A percentile compares a stretch with the other conserved stretches of the same genome.
Evolutionary conservation across 352 stramenopile genomes (phyloP).

Genomic region (Phytophthora agathidicida): DNA sequence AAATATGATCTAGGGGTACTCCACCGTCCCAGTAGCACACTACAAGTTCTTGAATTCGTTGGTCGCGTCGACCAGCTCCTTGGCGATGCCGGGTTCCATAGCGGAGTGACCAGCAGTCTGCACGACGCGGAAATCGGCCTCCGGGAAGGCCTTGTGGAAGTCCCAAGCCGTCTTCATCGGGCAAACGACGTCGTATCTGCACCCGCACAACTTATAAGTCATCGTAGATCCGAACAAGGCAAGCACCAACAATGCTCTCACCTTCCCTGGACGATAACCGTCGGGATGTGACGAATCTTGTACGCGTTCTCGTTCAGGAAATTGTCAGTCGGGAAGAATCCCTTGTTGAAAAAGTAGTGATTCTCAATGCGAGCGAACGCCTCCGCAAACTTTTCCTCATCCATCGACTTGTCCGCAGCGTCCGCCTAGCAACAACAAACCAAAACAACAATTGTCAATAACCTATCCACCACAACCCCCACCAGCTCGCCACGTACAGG

Average conservation of each 20-base stretch:
- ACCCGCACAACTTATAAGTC: too few species aligned
- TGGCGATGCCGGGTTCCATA: conserved; percentile 77
- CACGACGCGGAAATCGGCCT: conserved; percentile 75
- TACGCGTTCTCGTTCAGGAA: conserved; percentile 90
- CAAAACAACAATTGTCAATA: conserved; percentile 9
- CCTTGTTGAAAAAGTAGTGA: conserved; percentile 93
- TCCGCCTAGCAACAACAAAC: too few species aligned
- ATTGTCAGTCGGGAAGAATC: conserved; percentile 88
- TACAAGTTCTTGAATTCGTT: conserved; percentile 65
- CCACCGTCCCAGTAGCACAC: too few species aligned
- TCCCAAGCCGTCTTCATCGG: conserved; percentile 89
- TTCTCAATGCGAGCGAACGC: conserved; percentile 94
- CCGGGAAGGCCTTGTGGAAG: conserved; percentile 80
- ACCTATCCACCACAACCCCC: background rate
- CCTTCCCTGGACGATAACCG: conserved; percentile 91
- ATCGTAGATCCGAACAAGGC: too few species aligned
- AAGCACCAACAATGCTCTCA: conserved; percentile 11
- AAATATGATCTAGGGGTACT: too few species aligned
- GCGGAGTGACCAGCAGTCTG: conserved; percentile 78
- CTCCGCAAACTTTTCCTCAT: conserved; percentile 83
- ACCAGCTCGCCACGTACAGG: conserved; percentile 33
- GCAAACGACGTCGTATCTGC: conserved; percentile 90
- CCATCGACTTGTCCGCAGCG: conserved; percentile 79
- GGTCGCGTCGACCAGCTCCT: conserved; percentile 77
- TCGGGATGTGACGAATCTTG: conserved; percentile 93